A percentile compares a stretch with the other conserved stretches of the same genome.
These are phyloP conservation scores for Sphaerulina populicola DNA, from an alignment of 2,329 filamentous ascomycete genomes.

Conservation along the genomic window DNA sequence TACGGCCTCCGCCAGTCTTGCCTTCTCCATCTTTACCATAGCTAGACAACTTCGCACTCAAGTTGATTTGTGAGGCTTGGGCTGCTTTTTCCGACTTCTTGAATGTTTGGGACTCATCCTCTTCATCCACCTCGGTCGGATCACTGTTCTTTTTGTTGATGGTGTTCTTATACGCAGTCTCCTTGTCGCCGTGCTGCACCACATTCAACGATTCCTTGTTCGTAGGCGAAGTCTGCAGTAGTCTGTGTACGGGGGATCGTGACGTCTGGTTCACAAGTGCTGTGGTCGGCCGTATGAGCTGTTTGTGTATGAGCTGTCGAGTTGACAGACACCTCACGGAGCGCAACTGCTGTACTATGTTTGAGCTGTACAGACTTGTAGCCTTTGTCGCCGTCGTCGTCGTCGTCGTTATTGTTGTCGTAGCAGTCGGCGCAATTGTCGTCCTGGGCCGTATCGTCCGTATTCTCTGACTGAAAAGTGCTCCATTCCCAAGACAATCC, in stretches of 20 bases:
- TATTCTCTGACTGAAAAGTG: conserved; percentile 32
- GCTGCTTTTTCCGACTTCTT: conserved; percentile 72
- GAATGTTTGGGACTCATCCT: conserved; percentile 55
- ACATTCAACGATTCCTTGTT: conserved; percentile 13
- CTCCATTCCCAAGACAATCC: conserved; percentile 31
- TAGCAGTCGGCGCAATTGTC: not conserved
- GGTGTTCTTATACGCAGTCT: conserved; percentile 17
- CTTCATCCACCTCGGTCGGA: conserved; percentile 34
- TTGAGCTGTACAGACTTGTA: not conserved
- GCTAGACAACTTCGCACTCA: conserved; percentile 79
- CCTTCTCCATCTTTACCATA: conserved; percentile 52
- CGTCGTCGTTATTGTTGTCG: not conserved
- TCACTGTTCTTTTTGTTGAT: conserved; percentile 17
- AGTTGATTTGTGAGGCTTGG: conserved; percentile 79
- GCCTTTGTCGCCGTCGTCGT: not conserved
- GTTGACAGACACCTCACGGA: conserved; percentile 7
- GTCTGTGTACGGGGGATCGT: conserved; percentile 5
- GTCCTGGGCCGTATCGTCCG: not conserved
- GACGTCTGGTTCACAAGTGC: conserved; percentile 8
- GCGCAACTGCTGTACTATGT: not conserved
- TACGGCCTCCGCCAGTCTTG: conserved; percentile 47
- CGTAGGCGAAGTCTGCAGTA: conserved; percentile 19
- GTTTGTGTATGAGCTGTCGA: not conserved
- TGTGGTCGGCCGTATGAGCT: conserved; percentile 10
- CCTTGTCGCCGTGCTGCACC: conserved; percentile 10